phyloP scores from a whole-genome alignment of 371 early-diverging fungal species.

The Synchytrium microbalum region DNA sequence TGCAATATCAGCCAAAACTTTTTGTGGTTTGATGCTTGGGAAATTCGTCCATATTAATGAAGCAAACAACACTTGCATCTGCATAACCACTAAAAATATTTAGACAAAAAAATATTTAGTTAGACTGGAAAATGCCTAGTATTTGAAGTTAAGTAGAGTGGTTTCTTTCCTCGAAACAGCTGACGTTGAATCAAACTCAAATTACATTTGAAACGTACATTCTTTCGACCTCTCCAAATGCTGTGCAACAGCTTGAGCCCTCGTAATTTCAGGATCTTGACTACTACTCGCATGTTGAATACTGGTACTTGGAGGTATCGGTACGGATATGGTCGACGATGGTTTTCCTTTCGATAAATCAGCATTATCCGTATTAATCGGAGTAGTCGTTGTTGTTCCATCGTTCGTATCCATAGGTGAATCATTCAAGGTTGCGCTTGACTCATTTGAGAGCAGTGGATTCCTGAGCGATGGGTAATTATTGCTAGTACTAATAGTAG shows the following conservation, averaged over 20 bases:
- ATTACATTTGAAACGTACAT: neutral
- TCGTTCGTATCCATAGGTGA: neutral
- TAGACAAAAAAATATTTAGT: neutral
- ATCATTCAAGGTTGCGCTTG: neutral
- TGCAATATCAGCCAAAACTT: slow-evolving; percentile 17
- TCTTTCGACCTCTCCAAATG: slow-evolving; percentile 1
- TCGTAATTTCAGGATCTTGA: neutral
- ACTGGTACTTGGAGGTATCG: neutral
- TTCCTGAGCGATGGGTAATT: neutral
- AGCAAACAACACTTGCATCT: slow-evolving; percentile 15
- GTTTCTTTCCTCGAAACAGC: neutral
- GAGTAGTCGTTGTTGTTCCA: neutral
- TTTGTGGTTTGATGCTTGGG: slow-evolving; percentile 43
- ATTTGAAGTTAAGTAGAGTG: neutral
- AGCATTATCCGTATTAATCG: too few relatives aligned
- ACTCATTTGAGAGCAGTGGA: neutral
- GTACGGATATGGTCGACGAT: neutral
- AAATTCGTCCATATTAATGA: slow-evolving; percentile 11
- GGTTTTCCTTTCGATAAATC: neutral
- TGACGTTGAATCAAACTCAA: neutral
- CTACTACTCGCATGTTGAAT: neutral
- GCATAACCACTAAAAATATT: slow-evolving; percentile 8
- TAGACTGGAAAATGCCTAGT: neutral
- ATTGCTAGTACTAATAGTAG: too few relatives aligned
- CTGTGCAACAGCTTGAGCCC: neutral